Evolutionary conservation across 2,329 filamentous ascomycete genomes (phyloP).

Genomic region (Alternaria longipes): DNA sequence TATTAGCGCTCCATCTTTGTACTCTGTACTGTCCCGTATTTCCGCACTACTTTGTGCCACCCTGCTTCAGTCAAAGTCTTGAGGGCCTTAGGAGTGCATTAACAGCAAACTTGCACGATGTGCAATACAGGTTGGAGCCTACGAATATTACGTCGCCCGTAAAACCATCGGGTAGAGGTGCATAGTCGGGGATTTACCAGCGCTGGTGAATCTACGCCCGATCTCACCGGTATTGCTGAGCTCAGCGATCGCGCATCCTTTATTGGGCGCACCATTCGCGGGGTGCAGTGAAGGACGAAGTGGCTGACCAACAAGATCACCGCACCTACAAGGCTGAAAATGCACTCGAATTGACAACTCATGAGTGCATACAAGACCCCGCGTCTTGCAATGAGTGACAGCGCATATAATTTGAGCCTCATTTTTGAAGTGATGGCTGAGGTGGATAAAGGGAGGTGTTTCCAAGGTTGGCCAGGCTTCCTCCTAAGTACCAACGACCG

Average conservation of each 20-base stretch:
- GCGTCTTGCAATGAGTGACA: not conserved
- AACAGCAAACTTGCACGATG: not conserved
- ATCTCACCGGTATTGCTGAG: slow-evolving; percentile 12
- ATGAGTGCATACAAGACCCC: slow-evolving; percentile 7
- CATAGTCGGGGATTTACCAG: not conserved
- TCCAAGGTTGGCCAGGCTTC: not conserved
- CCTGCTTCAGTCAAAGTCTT: no score
- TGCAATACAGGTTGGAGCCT: not conserved
- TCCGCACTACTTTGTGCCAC: no score
- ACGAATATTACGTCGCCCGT: not conserved
- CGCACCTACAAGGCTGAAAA: slow-evolving; percentile 3
- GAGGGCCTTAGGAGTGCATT: not conserved
- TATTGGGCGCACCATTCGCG: not conserved
- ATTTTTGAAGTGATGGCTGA: not conserved
- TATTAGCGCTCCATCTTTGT: no score
- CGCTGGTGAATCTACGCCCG: not conserved
- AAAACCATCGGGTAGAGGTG: not conserved
- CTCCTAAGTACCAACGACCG: not conserved
- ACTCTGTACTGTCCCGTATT: no score
- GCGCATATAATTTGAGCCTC: slow-evolving; percentile 7
- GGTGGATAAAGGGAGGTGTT: not conserved
- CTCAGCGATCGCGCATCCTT: not conserved
- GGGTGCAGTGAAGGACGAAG: slow-evolving; percentile 6
- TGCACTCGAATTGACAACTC: slow-evolving; percentile 8
- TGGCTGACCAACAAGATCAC: slow-evolving; percentile 9